Conservation (phyloP, 2,329 filamentous ascomycete genomes). For the Drechslera avenae region DNA sequence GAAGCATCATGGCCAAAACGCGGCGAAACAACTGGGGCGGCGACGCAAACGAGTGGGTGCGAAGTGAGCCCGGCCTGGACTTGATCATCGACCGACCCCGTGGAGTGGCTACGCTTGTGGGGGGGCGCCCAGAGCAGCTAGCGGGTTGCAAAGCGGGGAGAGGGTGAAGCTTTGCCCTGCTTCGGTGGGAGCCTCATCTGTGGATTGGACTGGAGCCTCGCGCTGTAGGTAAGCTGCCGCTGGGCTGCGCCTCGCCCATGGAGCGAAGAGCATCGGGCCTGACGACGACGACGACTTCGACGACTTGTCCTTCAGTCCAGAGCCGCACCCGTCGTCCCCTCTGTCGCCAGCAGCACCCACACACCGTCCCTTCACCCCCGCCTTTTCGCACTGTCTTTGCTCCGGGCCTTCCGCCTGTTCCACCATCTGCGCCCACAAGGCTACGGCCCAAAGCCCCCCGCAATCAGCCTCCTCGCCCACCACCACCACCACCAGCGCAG, state of each 20-base stretch:
- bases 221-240: conserved; percentile 16
- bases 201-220: conserved; percentile 20
- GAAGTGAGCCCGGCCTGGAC: conserved; percentile 5
- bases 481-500: conserved; percentile 14
- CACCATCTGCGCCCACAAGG: conserved; percentile 9
- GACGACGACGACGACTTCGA: not conserved
- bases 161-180: conserved; percentile 9
- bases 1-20: not conserved
- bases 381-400: conserved; percentile 2
- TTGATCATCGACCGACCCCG: conserved; percentile 15
- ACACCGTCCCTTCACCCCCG: not conserved
- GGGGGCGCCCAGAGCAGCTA: conserved; percentile 13
- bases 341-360: not conserved
- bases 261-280: not conserved
- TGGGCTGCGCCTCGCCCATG: conserved; percentile 13
- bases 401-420: conserved; percentile 10
- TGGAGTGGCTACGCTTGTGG: conserved; percentile 8
- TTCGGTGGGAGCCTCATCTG: conserved; percentile 20
- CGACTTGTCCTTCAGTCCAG: not conserved
- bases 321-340: not conserved
- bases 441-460: conserved; percentile 16
- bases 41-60: not conserved
- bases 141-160: conserved; percentile 16
- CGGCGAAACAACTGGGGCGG: not conserved
- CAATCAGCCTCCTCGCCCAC: conserved; percentile 25